Evolutionary conservation across 1,139 yeast species (phyloP).

Genomic region (Pichia terricola): DNA sequence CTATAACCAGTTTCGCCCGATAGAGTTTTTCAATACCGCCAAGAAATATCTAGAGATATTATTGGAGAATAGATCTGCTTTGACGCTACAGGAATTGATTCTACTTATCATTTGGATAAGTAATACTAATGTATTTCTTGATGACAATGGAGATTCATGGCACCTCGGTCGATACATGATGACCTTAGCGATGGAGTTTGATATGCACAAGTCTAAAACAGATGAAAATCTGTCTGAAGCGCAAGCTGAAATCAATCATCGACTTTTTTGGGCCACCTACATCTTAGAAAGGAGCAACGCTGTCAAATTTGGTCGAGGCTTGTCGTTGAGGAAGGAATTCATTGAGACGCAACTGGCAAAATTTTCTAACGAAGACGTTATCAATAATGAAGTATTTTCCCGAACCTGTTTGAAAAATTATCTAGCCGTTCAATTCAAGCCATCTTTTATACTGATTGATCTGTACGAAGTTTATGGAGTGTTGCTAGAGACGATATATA

Average conservation of each 20-base stretch:
- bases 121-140: slow-evolving; percentile 14
- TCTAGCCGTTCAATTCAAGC: slow-evolving; percentile 11
- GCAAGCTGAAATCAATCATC: slow-evolving; percentile 14
- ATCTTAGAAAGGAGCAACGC: slow-evolving; percentile 17
- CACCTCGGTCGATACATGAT: slow-evolving; percentile 17
- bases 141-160: slow-evolving; percentile 21
- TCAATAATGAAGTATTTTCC: background rate
- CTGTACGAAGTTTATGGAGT: slow-evolving; percentile 16
- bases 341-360: slow-evolving; percentile 16
- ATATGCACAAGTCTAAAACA: slow-evolving; percentile 15
- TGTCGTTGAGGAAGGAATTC: slow-evolving; percentile 15
- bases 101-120: slow-evolving; percentile 16
- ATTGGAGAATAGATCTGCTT: slow-evolving; percentile 11
- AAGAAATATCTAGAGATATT: slow-evolving; percentile 13
- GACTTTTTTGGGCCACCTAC: slow-evolving; percentile 18
- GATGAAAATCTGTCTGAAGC: slow-evolving; percentile 14
- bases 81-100: slow-evolving; percentile 14
- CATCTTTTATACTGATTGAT: slow-evolving; percentile 12
- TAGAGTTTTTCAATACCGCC: slow-evolving; percentile 17
- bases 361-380: slow-evolving; percentile 12
- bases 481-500: slow-evolving; percentile 17
- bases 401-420: slow-evolving; percentile 5
- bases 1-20: slow-evolving; percentile 14
- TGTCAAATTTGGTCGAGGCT: slow-evolving; percentile 18
- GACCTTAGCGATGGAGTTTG: slow-evolving; percentile 19